Conservation (phyloP, 2,329 filamentous ascomycete genomes). For the Fusarium sp. region DNA sequence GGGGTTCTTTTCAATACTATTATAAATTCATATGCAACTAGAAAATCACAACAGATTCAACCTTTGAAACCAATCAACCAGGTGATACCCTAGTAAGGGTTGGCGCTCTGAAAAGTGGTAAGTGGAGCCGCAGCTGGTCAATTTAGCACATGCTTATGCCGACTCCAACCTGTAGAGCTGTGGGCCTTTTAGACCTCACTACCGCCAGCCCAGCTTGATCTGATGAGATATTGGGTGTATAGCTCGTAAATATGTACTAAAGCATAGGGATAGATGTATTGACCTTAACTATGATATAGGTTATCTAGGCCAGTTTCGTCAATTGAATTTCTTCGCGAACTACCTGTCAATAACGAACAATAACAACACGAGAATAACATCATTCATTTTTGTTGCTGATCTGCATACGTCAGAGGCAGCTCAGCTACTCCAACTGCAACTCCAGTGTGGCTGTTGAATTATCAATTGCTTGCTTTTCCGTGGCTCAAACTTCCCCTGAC, state of each 20-base stretch:
- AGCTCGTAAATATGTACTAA: neutral
- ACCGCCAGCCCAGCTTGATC: neutral
- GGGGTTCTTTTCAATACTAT: neutral
- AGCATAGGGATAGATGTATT: neutral
- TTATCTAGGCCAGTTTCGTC: neutral
- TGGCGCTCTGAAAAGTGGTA: constrained; percentile 16
- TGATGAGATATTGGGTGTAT: neutral
- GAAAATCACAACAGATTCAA: neutral
- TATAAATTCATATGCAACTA: neutral
- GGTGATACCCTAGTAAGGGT: constrained; percentile 6
- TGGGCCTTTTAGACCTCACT: neutral
- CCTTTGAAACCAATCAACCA: neutral
- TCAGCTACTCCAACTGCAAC: constrained; percentile 23
- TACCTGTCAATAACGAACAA: neutral
- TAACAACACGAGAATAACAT: neutral
- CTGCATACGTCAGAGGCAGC: constrained; percentile 10
- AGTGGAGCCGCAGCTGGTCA: constrained; percentile 18
- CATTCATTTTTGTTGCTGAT: neutral
- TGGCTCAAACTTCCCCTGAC: constrained; percentile 17
- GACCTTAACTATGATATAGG: neutral
- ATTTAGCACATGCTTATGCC: constrained; percentile 25
- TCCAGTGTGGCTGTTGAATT: constrained; percentile 22
- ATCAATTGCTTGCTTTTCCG: constrained; percentile 1
- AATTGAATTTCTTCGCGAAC: neutral
- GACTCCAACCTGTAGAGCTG: constrained; percentile 22